Percentiles rank a stretch among this genome's conserved stretches.
These are phyloP conservation scores for Fraxinus anomala DNA, from an alignment of 257 asterid species.

Conservation along the genomic window DNA sequence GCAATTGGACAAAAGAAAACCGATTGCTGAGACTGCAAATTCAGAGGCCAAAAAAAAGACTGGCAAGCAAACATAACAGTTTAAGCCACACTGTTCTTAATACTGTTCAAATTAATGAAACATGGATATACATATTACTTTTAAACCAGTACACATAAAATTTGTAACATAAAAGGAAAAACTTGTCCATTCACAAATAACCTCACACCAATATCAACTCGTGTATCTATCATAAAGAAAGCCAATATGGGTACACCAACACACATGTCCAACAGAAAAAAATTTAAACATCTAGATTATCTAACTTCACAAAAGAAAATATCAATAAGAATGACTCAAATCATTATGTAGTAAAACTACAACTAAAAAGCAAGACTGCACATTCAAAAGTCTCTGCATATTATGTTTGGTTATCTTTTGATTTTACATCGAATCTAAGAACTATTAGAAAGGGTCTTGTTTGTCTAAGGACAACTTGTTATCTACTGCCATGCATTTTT, in stretches of 20 bases:
- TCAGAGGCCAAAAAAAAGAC: neutral
- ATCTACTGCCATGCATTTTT: conserved; percentile 20
- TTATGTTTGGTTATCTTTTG: neutral
- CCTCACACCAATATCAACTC: conserved; percentile 4
- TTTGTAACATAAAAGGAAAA: conserved; percentile 4
- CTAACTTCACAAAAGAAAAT: neutral
- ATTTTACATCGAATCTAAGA: neutral
- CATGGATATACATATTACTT: neutral
- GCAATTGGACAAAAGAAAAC: conserved; percentile 41
- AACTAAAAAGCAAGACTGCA: neutral
- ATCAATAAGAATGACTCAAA: neutral
- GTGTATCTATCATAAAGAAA: conserved; percentile 8
- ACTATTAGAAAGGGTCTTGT: conserved; percentile 12
- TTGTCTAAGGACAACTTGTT: neutral
- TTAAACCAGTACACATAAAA: conserved; percentile 9
- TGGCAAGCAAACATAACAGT: conserved; percentile 11
- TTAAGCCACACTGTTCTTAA: conserved; percentile 2
- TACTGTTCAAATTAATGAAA: conserved; percentile 10
- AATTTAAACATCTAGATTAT: neutral
- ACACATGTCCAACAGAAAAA: neutral
- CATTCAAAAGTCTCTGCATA: neutral
- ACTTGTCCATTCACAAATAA: conserved; percentile 14
- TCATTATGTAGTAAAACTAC: neutral
- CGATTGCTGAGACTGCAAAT: conserved; percentile 31
- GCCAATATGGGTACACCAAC: neutral